phyloP scores from a whole-genome alignment of 2,329 filamentous ascomycete genomes.

The Fusarium pseudocircinatum region DNA sequence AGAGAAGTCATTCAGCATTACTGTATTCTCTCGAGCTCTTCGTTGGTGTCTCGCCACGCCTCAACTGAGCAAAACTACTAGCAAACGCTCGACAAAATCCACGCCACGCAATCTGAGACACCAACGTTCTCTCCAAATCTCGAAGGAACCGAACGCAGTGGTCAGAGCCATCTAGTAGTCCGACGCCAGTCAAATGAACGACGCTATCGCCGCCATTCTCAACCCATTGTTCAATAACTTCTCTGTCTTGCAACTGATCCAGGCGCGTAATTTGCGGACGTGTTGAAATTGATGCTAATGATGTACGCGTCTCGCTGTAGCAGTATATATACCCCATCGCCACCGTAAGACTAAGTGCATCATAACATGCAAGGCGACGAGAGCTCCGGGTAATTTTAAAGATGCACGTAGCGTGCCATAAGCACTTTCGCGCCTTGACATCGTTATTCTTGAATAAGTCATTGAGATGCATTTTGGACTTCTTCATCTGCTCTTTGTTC shows the following conservation, averaged over 20 bases:
- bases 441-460: not conserved
- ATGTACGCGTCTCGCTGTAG: not conserved
- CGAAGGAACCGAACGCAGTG: not conserved
- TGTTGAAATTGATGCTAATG: fast-evolving
- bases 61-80: not conserved
- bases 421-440: fast-evolving
- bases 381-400: not conserved
- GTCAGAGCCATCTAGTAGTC: not conserved
- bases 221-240: not conserved
- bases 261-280: not conserved
- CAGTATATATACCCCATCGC: not conserved
- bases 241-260: not conserved
- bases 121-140: not conserved
- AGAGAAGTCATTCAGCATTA: not conserved
- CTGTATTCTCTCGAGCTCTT: not conserved
- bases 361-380: not conserved
- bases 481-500: not conserved
- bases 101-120: not conserved
- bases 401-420: not conserved
- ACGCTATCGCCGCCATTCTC: fast-evolving
- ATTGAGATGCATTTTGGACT: not conserved
- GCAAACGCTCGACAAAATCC: not conserved
- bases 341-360: fast-evolving
- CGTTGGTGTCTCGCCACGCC: not conserved
- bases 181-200: not conserved